These are phyloP conservation scores for Bonnemaisonia californica DNA, from an alignment of 31 red algal species.

Conservation along the genomic window DNA sequence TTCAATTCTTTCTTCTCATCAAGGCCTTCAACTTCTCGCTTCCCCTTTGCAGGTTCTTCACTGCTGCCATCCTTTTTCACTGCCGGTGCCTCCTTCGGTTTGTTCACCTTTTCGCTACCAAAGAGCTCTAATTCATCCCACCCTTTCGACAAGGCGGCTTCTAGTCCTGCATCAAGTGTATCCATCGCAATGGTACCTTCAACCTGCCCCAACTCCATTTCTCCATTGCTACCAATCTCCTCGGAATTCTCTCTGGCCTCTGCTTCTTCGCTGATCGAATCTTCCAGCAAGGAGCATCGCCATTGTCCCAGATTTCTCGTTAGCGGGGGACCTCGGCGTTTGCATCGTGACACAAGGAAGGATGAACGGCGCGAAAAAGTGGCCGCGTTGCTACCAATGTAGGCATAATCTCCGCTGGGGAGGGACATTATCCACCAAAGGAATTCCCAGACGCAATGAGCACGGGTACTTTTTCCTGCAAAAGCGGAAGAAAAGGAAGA, in stretches of 20 bases:
- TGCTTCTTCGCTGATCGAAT: too few species aligned
- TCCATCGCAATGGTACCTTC: conserved; percentile 30
- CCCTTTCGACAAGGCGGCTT: conserved; percentile 51
- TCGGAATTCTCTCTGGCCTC: neutral
- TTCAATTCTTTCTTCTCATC: neutral
- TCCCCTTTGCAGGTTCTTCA: neutral
- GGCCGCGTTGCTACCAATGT: neutral
- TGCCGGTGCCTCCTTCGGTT: neutral
- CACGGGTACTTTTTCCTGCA: too few species aligned
- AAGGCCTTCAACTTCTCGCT: neutral
- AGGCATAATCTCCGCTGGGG: neutral
- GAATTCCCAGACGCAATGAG: too few species aligned
- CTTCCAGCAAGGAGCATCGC: neutral
- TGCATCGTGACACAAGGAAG: neutral
- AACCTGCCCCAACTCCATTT: conserved; percentile 1
- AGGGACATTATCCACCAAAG: too few species aligned
- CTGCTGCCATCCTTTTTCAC: neutral
- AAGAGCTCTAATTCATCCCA: conserved; percentile 55
- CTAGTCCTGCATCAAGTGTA: conserved; percentile 21
- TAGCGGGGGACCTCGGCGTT: neutral
- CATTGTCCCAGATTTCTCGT: neutral
- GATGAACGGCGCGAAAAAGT: neutral
- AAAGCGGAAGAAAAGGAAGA: too few species aligned
- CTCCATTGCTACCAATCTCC: neutral
- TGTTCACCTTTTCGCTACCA: neutral